Evolutionary conservation across 805 yeast species (phyloP).

Genomic region (Scheffersomyces ergatensis): DNA sequence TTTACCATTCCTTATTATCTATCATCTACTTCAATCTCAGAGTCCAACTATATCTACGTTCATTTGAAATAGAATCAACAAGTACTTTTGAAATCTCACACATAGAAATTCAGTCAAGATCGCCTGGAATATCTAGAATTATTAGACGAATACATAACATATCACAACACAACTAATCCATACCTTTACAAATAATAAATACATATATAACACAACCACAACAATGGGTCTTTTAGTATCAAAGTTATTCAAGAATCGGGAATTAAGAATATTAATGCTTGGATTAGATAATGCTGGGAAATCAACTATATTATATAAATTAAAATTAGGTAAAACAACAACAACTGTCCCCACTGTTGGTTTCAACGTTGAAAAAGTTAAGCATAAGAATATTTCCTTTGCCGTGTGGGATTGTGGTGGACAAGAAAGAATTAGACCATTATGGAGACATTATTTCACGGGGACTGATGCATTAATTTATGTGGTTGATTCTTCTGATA

Average conservation of each 20-base stretch:
- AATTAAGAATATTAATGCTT: conserved; percentile 92
- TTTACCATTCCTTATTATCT: no score
- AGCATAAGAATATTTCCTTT: conserved; percentile 76
- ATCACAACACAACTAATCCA: not conserved
- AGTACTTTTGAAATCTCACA: no score
- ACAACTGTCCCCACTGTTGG: conserved; percentile 93
- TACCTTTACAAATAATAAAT: no score
- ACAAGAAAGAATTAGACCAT: conserved; percentile 84
- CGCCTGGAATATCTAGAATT: no score
- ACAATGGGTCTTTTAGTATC: conserved; percentile 15
- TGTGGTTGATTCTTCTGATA: conserved; percentile 83
- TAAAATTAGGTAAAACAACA: conserved; percentile 69
- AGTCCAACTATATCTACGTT: no score
- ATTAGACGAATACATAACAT: no score
- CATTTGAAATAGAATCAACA: no score
- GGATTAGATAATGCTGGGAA: conserved; percentile 94
- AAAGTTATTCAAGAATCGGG: conserved; percentile 69
- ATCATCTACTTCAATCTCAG: no score
- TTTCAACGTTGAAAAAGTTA: conserved; percentile 85
- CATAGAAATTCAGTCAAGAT: no score
- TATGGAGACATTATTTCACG: conserved; percentile 94
- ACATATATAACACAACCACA: not conserved
- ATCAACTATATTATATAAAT: conserved; percentile 80
- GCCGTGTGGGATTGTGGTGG: conserved; percentile 97
- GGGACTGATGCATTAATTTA: conserved; percentile 90